Evolutionary conservation across 2,329 filamentous ascomycete species (phyloP), one percentile per base, ranked within the genome.

Genomic region (Xylaria sp.): DNA sequence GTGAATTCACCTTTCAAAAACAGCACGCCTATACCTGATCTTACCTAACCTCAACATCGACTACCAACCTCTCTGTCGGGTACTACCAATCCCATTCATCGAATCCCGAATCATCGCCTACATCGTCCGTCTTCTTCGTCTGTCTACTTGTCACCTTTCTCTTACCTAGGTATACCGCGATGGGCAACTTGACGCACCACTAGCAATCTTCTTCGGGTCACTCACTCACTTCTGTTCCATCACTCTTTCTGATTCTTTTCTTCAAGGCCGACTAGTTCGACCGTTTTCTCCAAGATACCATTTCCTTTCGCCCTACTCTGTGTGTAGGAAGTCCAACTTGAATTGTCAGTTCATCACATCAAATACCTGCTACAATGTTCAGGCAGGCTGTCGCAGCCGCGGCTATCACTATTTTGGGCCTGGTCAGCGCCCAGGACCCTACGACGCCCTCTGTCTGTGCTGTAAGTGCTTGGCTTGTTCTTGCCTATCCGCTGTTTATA

Each of bases 241-340:
- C 58, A 43, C 20, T 48, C 65, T 36, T 43, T 43, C 48, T 70
- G 41, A 65, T 70, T 73, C 71, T 15, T 50, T 72, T 69, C 65
- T 60, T 41, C 36, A 18, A 52, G 36, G 65, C 64, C 71, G 72
- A 60, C 73, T 18, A 74, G 73, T 55, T 76, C 71, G 69, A 66
- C 59, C 61, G 50, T 58, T 53, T 70, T 70, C 62, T 68, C 67
- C 60, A 62, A 72, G 66, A 74, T 74, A 75, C 73, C 73, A 69
- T 55, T 62, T 63, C 65, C 56, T 39, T 50, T 50, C 39, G 30
- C 20, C 45, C 58, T 61, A 45, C 56, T 48, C 65, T 52, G 53
- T 59, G 45, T 56, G 56, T 36, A 60, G 25, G 58, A 55, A 43
- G 60, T 55, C 32, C 61, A 50, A 46, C 62, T 66, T 34, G 50